Conservation (phyloP, 2,329 filamentous ascomycete species). For the Pochonia chlamydosporia region DNA sequence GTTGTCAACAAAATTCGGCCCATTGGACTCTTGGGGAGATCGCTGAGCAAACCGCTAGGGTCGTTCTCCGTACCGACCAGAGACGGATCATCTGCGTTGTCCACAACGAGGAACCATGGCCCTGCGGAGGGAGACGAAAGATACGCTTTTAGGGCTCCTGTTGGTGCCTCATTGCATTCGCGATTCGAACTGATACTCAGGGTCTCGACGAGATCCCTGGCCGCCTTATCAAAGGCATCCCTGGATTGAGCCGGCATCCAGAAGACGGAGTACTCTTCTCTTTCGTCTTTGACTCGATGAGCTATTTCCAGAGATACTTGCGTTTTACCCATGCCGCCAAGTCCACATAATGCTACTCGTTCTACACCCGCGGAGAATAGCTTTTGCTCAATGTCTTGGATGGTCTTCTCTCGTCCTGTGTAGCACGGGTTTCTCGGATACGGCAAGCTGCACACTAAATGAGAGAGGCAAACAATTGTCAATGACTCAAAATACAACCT, state of each 20-base stretch:
- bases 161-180: conserved; percentile 37
- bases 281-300: conserved; percentile 28
- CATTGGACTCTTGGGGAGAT: conserved; percentile 21
- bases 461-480: no score
- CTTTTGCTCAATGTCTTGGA: background rate
- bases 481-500: no score
- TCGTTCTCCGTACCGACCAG: conserved; percentile 13
- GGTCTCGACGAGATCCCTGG: conserved; percentile 24
- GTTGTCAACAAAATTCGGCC: conserved; percentile 29
- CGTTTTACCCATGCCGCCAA: conserved; percentile 35
- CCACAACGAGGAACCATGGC: conserved; percentile 16
- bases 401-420: background rate
- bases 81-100: conserved; percentile 32
- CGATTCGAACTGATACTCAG: conserved; percentile 26
- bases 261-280: conserved; percentile 32
- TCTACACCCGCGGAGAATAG: background rate
- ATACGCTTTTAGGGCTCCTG: conserved; percentile 48
- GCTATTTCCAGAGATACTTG: conserved; percentile 32
- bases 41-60: background rate
- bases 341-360: conserved; percentile 22
- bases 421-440: background rate
- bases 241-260: conserved; percentile 34
- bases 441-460: background rate
- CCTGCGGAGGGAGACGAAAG: conserved; percentile 16
- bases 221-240: conserved; percentile 30